Base-by-base conservation (phyloP, 2,329 filamentous ascomycete genomes). In the Plenodomus lindquistii region DNA sequence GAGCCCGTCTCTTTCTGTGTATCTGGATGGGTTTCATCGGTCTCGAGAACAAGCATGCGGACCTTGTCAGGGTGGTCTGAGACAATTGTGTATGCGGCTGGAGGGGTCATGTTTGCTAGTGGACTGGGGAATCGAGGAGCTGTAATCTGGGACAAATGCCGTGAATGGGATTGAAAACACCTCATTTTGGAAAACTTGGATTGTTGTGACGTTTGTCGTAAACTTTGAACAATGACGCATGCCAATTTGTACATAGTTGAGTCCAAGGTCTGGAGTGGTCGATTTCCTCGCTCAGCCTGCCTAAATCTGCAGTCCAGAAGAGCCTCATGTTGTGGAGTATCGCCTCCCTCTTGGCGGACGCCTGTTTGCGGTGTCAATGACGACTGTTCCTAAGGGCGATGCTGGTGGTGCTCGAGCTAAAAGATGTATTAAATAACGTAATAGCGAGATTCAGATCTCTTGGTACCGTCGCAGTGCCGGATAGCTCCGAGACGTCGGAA, bases 41-140 rank as follows among this genome's bases (percentile, higher is more conserved):
- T 85, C 64, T 85, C 82, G 7, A 85, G 75, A 48, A 85, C 80
- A 44, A 85, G 70, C 63, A 78, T 76, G 52, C 74, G 73, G 35
- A 76, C 65, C 37, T 65, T 71, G 10, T 69, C 63, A 1, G 60
- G 52, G 21, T 66, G 65, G 37, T 60, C 42, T 16, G 62, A 66
- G 9, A 54, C 37, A 1, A 66, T 52, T 10, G 51, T 55, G n/a
- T 58, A 50, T 19, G 63, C 58, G 42, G 55, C 56, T 13, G 58
- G 58, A 16, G 63, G 59, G 37, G 50, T 59, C 64, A 67, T 69
- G 9, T 42, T 56, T 21, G 39, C 19, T 29, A 16, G 39, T 1
- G 35, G 37, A 21, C 20, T 42, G 41, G 20, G 38, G 20, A 51
- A 39, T 38, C 29, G 42, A 9, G n/a, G 36, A 45, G 29, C 2